Percentiles rank a stretch among this genome's conserved stretches.
Conservation (phyloP, 306 rosid genomes). For the Gastrolobium villosum region DNA sequence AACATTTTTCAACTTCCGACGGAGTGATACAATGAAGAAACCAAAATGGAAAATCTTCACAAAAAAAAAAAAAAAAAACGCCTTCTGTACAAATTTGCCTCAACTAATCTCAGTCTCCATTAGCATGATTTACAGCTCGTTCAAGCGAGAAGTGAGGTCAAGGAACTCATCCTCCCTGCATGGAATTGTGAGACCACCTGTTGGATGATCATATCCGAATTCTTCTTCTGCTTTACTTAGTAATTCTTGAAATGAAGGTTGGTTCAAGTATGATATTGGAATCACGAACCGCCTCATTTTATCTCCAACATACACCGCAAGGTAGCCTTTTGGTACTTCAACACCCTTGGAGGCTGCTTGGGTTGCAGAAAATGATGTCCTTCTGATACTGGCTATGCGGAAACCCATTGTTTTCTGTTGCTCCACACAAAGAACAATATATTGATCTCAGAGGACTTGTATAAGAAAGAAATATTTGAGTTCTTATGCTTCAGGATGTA, state of each 20-base stretch:
- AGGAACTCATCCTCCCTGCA: slow-evolving; percentile 50
- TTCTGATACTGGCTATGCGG: slow-evolving; percentile 36
- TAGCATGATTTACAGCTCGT: background rate
- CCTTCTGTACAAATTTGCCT: slow-evolving; percentile 37
- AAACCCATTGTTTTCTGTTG: slow-evolving; percentile 39
- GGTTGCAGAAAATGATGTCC: slow-evolving; percentile 26
- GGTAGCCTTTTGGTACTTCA: slow-evolving; percentile 58
- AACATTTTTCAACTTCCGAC: background rate
- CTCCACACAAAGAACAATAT: background rate
- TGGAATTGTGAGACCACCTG: slow-evolving; percentile 55
- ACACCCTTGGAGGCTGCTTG: slow-evolving; percentile 21
- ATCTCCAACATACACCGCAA: slow-evolving; percentile 47
- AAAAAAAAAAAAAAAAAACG: background rate
- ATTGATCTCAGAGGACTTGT: slow-evolving; percentile 16
- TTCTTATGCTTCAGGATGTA: slow-evolving; percentile 19
- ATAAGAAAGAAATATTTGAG: slow-evolving; percentile 27
- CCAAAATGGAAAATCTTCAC: background rate
- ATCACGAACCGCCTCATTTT: slow-evolving; percentile 35
- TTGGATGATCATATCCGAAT: slow-evolving; percentile 54
- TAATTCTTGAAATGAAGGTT: slow-evolving; percentile 48
- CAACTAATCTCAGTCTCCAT: slow-evolving; percentile 28
- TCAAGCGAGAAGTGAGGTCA: slow-evolving; percentile 47
- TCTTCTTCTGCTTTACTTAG: slow-evolving; percentile 44
- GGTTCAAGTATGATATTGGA: slow-evolving; percentile 40
- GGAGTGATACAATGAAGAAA: slow-evolving; percentile 1